Evolutionary conservation across 179 eudicot genomes (phyloP), one percentile per base, ranked within the genome.

Genomic region (Nepenthes alata): DNA sequence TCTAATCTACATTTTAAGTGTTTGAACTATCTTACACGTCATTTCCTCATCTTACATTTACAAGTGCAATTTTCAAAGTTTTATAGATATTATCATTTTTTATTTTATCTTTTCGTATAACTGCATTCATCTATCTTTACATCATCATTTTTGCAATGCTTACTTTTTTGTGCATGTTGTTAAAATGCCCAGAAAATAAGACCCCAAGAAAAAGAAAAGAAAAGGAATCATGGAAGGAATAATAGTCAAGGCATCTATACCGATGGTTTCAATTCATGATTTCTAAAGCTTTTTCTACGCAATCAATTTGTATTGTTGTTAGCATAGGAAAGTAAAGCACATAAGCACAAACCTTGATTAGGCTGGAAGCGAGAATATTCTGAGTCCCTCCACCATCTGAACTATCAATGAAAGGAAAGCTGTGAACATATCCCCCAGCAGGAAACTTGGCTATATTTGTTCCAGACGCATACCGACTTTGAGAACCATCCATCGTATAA

Each of bases 391-490:
- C 87, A 64, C 85, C 75, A 65, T 86, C 95, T 61, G 95, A 87
- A 75, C 89, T 86, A 77, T 89, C 96, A 13, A 81, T 66, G 70
- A 89, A 85, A 61, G 95, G 88, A 74, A 89, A 93, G 70, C 91
- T 81, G 67, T 93, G 98, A 61, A 89, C 74, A 69, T 93, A 89
- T 59, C 98, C 98, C 70, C 91, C 97, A 39, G 78, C 73, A 37
- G 98, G 97, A 70, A 93, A 93, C 80, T 75, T 82, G 63, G 82
- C 66, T 62, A 93, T 86, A 70, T 93, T 81, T 56, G 95, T 82
- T 70, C 98, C 97, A 56, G 97, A 89, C 6, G 98, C 97, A 77
- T 89, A 93, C 50, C 95, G 83, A 66, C 79, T 87, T 77, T 86
- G 88, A 69, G 90, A 95, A 38, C 90, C 93, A 53, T 85, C 78